Base-by-base conservation (phyloP, 352 stramenopile genomes). In the Phytophthora citricola region DNA sequence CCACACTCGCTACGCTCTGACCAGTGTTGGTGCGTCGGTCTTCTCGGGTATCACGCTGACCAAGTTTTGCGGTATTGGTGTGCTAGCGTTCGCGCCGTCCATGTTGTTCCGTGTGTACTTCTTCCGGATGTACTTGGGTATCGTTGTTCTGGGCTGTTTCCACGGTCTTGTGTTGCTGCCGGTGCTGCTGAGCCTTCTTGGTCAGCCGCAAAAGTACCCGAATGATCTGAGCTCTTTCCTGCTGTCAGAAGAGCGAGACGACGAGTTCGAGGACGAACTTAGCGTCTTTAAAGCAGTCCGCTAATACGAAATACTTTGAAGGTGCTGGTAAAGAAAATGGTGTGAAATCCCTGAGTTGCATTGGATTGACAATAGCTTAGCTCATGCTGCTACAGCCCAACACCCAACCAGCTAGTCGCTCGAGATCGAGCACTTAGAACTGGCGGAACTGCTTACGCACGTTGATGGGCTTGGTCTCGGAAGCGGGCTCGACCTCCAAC, bases 401-500 rank as follows among this genome's bases (percentile, higher is more conserved):
- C 9, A 36, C 31, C 31, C 31, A 36, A 36, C 31, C 31, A 36
- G 8, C 11, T 9, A 36, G 31, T 36, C 10, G 31, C 31, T 36
- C 31, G 11, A 57, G 38, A 36, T 44, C 6, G 17, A 59, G 36
- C 68, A 72, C 82, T 97, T 97, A 98, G 83, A 98, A 99, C 83
- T 99, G 93, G 77, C 97, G 96, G 94, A 99, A 99, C 75, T 98
- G 94, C 93, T 99, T 99, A 87, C 98, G 98, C 78, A 98, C 96
- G 82, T 98, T 98, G 69, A 97, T 94, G 50, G 96, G 89, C 86
- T 98, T 97, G 78, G 91, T 97, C 89, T 98, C 98, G 66, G 90
- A 96, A 60, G 90, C 89, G 45, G 96, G 74, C 78, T 99, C 97
- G 78, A 99, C 97, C 63, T 98, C 89, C 36, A 99, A 78, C 63